Evolutionary conservation across 768 basidiomycete species (phyloP), one percentile per base, ranked within the genome.

Genomic region (Gelatoporia subvermispora): DNA sequence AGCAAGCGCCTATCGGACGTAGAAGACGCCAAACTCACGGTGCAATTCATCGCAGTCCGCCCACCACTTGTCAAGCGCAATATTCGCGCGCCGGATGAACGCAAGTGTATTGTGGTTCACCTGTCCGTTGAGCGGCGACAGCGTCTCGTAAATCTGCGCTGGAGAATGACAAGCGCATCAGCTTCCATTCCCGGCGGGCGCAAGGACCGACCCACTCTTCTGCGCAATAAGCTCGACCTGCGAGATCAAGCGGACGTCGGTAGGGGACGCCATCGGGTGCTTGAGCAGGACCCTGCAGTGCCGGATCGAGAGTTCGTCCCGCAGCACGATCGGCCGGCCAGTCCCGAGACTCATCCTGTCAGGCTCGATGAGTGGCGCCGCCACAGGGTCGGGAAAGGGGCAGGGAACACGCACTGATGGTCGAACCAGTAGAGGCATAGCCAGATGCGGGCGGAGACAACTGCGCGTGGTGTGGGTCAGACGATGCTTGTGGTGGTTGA

Each of bases 371-470:
- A 46, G 22, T 11, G 46, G 7, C 5, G 28, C 13, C 28, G 7
- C 40, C 13, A 35, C 21, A 22, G 18, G 28, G 3, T 39, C 4
- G 42, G 35, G 16, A n/a, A 17, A 53, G 49, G 22, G 28, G 47
- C 38, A 20, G 24, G 37, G 8, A 46, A 47, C 24, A 73, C 85
- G 53, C 59, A 91, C 90, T 93, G 88, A 69, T 93, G 93, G 70
- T 95, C 93, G 60, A 95, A 92, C 89, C 92, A 92, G 64, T 94
- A 95, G 37, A 95, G 76, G 63, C 92, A 93, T 50, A 94, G 72
- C 93, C 93, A 96, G 52, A 94, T 92, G 43, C 93, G 78, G 2
- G 92, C 90, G 51, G 92, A 93, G 7, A 95, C 85, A 40, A 95
- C 89, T 90, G 60, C 20, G 23, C 24, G 37, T 37, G 47, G 51